Evolutionary conservation across 1,284 basidiomycete genomes (phyloP).

Genomic region (Ceratobasidium theobromae): DNA sequence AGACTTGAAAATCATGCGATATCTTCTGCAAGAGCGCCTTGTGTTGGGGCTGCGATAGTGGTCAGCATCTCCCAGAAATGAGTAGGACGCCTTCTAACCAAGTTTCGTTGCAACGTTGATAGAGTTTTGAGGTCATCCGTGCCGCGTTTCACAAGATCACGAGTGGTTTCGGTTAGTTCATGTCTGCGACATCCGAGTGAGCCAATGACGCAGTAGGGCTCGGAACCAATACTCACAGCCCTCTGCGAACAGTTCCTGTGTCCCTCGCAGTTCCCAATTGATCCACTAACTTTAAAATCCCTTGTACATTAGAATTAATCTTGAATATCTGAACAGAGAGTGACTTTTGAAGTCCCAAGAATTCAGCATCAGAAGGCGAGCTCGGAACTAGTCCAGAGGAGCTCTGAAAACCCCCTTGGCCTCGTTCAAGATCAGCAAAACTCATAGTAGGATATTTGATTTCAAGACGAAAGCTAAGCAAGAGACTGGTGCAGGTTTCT

Average conservation of each 20-base stretch:
- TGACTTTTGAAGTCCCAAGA: conserved; percentile 77
- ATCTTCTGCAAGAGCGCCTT: conserved; percentile 85
- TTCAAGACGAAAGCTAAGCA: no score
- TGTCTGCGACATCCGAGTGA: conserved; percentile 42
- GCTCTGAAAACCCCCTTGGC: conserved; percentile 21
- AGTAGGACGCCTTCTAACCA: conserved; percentile 51
- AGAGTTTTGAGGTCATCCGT: conserved; percentile 90
- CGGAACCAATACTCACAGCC: conserved; percentile 58
- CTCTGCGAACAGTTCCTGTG: conserved; percentile 71
- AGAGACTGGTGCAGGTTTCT: background rate
- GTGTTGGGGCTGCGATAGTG: conserved; percentile 58
- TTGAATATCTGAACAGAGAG: conserved; percentile 97
- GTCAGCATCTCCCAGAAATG: background rate
- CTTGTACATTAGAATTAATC: conserved; percentile 96
- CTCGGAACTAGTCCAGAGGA: conserved; percentile 11
- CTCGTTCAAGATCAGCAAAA: conserved; percentile 36
- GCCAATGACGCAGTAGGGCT: background rate
- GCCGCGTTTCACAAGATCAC: conserved; percentile 91
- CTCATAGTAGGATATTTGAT: conserved; percentile 29
- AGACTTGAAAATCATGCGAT: conserved; percentile 88
- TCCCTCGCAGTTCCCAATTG: conserved; percentile 84
- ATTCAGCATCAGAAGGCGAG: conserved; percentile 57
- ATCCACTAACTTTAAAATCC: conserved; percentile 89
- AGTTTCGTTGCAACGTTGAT: conserved; percentile 61
- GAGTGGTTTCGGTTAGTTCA: conserved; percentile 90